A percentile compares a stretch with the other conserved stretches of the same genome.
Evolutionary conservation across 192 early-diverging fungal genomes (phyloP).

Genomic region (Gamsiella multidivaricata): DNA sequence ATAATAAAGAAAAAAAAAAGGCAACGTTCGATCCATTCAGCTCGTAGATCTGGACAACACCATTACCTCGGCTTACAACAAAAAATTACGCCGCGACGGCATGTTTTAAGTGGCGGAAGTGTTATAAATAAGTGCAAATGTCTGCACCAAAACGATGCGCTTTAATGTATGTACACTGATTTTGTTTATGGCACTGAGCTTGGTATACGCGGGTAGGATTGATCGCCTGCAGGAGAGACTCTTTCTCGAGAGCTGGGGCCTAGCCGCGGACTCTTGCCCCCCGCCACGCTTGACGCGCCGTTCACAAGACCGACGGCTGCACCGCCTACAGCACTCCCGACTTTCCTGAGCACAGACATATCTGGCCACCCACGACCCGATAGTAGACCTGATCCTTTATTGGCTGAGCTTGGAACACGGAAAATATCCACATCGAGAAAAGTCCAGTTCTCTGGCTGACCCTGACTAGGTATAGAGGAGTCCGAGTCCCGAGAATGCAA

Average conservation of each 20-base stretch:
- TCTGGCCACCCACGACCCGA: slow-evolving; percentile 41
- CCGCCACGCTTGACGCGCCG: slow-evolving; percentile 18
- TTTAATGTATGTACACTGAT: too few species aligned
- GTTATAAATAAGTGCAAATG: too few species aligned
- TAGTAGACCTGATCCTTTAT: slow-evolving; percentile 17
- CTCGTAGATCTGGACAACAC: neutral
- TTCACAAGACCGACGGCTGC: slow-evolving; percentile 40
- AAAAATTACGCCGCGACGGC: too few species aligned
- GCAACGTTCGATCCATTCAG: neutral
- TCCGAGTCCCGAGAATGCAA: neutral
- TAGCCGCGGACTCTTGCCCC: neutral
- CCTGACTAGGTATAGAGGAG: neutral
- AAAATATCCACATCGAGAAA: slow-evolving; percentile 45
- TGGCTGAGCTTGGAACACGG: slow-evolving; percentile 29
- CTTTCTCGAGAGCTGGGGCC: slow-evolving; percentile 2
- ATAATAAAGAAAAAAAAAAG: neutral
- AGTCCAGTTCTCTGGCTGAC: slow-evolving; percentile 49
- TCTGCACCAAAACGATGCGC: too few species aligned
- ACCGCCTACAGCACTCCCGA: slow-evolving; percentile 47
- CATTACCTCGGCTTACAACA: too few species aligned
- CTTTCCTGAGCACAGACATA: slow-evolving; percentile 31
- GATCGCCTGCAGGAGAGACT: neutral
- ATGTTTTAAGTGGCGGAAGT: too few species aligned
- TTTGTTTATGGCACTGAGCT: slow-evolving; percentile 33
- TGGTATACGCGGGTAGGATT: slow-evolving; percentile 20